Evolutionary conservation across 1,284 basidiomycete genomes (phyloP).

Genomic region (Malassezia sp.): DNA sequence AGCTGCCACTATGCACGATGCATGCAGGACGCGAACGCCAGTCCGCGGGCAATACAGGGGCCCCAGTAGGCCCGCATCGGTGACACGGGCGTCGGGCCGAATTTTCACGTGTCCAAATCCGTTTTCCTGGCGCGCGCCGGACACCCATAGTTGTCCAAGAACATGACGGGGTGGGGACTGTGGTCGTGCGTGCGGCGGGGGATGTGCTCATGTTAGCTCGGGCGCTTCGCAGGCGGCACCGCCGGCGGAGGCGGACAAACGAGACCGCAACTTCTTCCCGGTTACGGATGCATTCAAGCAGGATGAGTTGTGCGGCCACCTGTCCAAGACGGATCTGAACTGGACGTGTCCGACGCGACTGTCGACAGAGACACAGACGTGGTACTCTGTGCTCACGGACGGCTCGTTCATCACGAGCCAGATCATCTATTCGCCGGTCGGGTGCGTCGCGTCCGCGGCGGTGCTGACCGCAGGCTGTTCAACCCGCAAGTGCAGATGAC

Average conservation of each 20-base stretch:
- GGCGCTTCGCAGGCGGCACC: constrained; percentile 14
- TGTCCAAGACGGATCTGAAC: constrained; percentile 59
- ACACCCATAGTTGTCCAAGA: too few species aligned
- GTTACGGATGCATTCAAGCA: constrained; percentile 35
- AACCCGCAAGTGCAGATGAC: constrained; percentile 91
- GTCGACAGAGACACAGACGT: constrained; percentile 80
- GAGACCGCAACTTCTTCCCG: constrained; percentile 33
- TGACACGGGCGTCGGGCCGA: too few species aligned
- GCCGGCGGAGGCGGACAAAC: constrained; percentile 1
- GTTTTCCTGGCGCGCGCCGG: too few species aligned
- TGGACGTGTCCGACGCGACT: constrained; percentile 76
- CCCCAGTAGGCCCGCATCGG: too few species aligned
- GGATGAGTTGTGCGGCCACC: constrained; percentile 57
- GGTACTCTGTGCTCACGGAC: constrained; percentile 73
- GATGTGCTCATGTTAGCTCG: constrained; percentile 21
- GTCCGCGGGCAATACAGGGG: neutral
- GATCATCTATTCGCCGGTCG: constrained; percentile 86
- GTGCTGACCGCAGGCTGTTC: constrained; percentile 57
- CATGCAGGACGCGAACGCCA: neutral
- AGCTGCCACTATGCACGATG: too few species aligned
- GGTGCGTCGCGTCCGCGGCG: constrained; percentile 55
- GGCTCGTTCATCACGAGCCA: constrained; percentile 75
- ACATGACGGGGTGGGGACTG: neutral
- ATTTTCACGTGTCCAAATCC: too few species aligned
- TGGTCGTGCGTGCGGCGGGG: neutral